These are phyloP conservation scores for Taiwanofungus camphoratus DNA, from an alignment of 1,284 basidiomycete genomes.

Conservation along the genomic window DNA sequence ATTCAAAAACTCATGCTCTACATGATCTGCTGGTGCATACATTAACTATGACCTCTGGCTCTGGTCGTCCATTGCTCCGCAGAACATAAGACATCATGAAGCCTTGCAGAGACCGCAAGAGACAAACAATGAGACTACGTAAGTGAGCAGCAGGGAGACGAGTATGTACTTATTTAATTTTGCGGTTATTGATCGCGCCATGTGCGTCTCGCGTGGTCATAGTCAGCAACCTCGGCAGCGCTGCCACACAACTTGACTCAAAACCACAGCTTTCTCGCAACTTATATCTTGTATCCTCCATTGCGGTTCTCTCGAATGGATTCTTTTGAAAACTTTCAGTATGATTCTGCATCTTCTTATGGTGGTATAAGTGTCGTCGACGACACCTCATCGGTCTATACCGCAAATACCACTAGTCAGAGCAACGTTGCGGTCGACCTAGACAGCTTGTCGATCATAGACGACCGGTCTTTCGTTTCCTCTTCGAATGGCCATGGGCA, in stretches of 20 bases:
- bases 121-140: neutral
- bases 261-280: conserved; percentile 7
- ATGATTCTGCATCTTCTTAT: conserved; percentile 72
- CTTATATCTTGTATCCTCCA: conserved; percentile 5
- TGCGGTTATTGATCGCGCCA: conserved; percentile 1
- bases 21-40: conserved; percentile 32
- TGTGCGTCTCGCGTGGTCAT: conserved; percentile 14
- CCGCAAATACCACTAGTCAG: conserved; percentile 49
- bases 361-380: conserved; percentile 73
- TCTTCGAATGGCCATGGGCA: conserved; percentile 34
- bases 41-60: conserved; percentile 64
- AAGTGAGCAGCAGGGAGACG: neutral
- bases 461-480: conserved; percentile 40
- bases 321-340: conserved; percentile 84
- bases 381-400: conserved; percentile 83
- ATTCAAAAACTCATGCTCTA: neutral
- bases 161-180: neutral
- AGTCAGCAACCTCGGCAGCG: conserved; percentile 12
- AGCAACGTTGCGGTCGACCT: conserved; percentile 49
- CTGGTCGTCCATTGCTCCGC: conserved; percentile 45
- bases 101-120: too few species aligned
- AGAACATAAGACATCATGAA: conserved; percentile 6
- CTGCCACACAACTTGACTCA: conserved; percentile 11
- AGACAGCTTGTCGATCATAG: conserved; percentile 58
- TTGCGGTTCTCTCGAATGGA: conserved; percentile 65